These are phyloP conservation scores for Eucalyptus guilfoylei DNA, from an alignment of 345 rosid genomes.

Conservation along the genomic window DNA sequence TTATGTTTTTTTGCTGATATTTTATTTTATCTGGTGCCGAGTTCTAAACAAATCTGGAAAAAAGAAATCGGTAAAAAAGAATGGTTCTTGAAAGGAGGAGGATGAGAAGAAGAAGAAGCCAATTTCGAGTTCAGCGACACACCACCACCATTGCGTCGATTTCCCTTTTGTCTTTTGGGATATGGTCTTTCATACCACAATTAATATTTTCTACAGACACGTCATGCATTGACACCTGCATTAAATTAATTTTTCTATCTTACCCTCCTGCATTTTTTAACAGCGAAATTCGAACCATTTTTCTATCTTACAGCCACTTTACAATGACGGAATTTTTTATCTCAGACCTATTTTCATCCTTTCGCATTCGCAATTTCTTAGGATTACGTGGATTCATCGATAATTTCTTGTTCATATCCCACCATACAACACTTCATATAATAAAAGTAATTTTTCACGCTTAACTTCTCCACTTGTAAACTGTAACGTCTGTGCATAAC, in stretches of 20 bases:
- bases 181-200: background rate
- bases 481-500: rapidly evolving
- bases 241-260: background rate
- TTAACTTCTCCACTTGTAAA: background rate
- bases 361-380: no score
- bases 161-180: background rate
- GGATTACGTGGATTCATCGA: background rate
- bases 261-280: background rate
- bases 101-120: background rate
- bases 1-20: background rate
- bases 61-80: background rate
- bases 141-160: background rate
- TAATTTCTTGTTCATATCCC: background rate
- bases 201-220: background rate
- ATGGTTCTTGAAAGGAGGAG: background rate
- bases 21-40: background rate
- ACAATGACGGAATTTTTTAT: rapidly evolving
- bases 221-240: background rate
- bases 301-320: background rate
- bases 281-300: background rate
- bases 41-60: background rate
- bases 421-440: rapidly evolving
- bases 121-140: background rate
- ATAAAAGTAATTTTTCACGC: background rate
- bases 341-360: rapidly evolving